Base-by-base conservation (phyloP, 306 rosid species). In the Senna tora region DNA sequence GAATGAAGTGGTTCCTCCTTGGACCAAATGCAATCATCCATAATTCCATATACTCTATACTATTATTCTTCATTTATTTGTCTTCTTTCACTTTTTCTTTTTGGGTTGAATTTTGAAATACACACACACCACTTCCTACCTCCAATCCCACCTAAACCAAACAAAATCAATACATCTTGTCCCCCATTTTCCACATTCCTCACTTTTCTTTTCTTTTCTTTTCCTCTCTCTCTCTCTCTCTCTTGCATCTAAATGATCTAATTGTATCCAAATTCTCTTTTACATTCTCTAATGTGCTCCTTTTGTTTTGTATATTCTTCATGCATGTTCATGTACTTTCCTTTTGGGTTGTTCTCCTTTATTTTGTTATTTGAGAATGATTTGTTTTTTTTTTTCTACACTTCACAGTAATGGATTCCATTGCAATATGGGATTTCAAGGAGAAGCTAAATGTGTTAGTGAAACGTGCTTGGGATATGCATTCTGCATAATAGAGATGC, bases 161-260 rank as follows among this genome's bases (percentile, higher is more conserved):
- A 81, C 90, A 71, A 80, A 79, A 84, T 79, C 75, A 75, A 65
- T 63, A 72, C 75, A 83, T 71, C 59, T 43, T 76, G 74, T 77
- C 76, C 72, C 81, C 73, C 72, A 66, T 75, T 84, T 87, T 81
- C 88, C 79, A 78, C 85, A 68, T 75, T 61, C 80, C 51, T 39
- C 52, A 11, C 73, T 66, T 75, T 72, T 21, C 51, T 39, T 79
- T 66, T 75, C 69, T n/a, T 28, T 12, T 5, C 0, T n/a, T 32
- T 30, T 45, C 30, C 60, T 49, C 46, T 36, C 69, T 61, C 38
- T 30, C 22, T 65, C 25, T 9, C 45, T 46, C 30, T 34, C 58
- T 56, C 65, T 74, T 77, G 75, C 78, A n/a, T n/a, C n/a, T n/a
- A n/a, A n/a, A n/a, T n/a, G n/a, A n/a, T n/a, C n/a, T n/a, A 39